Percentiles rank a stretch among this genome's conserved stretches.
These are phyloP conservation scores for Rutstroemia sp. DNA, from an alignment of 2,329 filamentous ascomycete genomes.

Conservation along the genomic window DNA sequence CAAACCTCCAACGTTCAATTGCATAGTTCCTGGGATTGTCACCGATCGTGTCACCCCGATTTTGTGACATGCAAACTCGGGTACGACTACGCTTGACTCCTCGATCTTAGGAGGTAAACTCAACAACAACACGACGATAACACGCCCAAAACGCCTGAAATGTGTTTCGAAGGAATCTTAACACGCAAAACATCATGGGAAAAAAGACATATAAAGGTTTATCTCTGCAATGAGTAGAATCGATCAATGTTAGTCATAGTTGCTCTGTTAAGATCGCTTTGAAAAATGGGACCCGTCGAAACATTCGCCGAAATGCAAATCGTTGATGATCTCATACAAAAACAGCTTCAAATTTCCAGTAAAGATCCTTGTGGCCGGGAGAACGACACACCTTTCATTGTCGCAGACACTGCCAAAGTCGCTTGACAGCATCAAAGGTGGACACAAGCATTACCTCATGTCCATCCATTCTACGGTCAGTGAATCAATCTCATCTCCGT, in stretches of 20 bases:
- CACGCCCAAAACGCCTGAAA: background rate
- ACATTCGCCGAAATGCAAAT: background rate
- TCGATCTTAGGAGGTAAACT: no score
- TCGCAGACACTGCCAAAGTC: background rate
- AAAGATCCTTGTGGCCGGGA: background rate
- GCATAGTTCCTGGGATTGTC: no score
- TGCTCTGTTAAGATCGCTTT: background rate
- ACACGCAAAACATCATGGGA: background rate
- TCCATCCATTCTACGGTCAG: background rate
- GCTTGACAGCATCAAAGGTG: background rate
- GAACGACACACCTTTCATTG: background rate
- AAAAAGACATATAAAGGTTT: background rate
- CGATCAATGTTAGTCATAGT: background rate
- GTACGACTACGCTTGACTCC: no score
- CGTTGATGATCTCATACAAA: background rate
- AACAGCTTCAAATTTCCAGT: background rate
- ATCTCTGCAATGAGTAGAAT: background rate
- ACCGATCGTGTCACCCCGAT: no score
- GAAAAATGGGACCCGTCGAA: background rate
- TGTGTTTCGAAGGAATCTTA: background rate
- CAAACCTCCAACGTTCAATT: no score
- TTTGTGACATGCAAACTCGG: no score
- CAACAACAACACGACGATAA: no score
- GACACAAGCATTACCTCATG: background rate
- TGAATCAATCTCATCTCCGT: background rate